Conservation (phyloP, 805 yeast genomes). For the Schwanniomyces sp. region DNA sequence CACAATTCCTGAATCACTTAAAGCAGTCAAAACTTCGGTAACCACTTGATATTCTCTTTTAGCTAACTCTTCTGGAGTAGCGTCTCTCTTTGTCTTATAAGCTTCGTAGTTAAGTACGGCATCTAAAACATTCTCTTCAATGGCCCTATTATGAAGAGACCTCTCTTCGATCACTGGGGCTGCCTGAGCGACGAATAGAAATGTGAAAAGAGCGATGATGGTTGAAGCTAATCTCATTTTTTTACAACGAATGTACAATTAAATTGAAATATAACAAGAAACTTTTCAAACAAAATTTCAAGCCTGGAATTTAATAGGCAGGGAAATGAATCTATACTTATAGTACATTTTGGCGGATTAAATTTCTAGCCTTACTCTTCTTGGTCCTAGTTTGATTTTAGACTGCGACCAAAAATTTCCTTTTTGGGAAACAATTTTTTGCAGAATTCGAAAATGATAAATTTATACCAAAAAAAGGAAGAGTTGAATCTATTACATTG, state of each 20-base stretch:
- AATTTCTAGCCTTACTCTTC: background rate
- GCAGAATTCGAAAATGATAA: background rate
- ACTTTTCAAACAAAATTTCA: background rate
- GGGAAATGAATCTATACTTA: background rate
- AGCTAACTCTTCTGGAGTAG: slow-evolving; percentile 20
- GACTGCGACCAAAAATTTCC: slow-evolving; percentile 1
- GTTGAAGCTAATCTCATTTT: slow-evolving; percentile 31
- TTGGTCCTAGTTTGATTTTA: background rate
- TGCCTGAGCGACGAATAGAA: slow-evolving; percentile 26
- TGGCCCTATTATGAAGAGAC: slow-evolving; percentile 3
- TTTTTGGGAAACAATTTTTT: background rate
- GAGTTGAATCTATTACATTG: background rate
- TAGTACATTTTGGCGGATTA: background rate
- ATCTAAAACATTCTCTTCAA: slow-evolving; percentile 18
- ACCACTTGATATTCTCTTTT: slow-evolving; percentile 41
- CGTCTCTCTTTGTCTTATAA: slow-evolving; percentile 30
- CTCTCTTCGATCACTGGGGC: slow-evolving; percentile 28
- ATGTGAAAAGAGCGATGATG: slow-evolving; percentile 26
- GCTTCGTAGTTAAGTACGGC: slow-evolving; percentile 17
- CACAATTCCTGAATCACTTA: slow-evolving; percentile 36
- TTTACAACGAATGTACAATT: background rate
- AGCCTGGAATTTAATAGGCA: background rate
- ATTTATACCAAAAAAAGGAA: background rate
- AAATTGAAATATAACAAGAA: background rate
- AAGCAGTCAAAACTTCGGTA: slow-evolving; percentile 36